Base-by-base conservation (phyloP, 306 rosid genomes). In the Fragaria ananassa region DNA sequence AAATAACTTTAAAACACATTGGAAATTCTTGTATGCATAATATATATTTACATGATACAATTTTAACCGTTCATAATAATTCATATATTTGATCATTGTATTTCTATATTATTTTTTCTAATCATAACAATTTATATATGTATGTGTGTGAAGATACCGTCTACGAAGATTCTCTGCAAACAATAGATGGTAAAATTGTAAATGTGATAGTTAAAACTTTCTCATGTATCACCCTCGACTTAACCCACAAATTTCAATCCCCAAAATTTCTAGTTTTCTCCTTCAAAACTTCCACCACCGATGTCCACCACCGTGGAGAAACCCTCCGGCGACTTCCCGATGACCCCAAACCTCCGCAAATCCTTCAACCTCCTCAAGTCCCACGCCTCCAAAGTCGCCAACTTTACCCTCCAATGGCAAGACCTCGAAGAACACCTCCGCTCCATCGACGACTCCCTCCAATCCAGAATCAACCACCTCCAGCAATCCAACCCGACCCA, bases 381-480 rank as follows among this genome's bases (percentile, higher is more conserved):
- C 44, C 86, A 82, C 68, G 82, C 84, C 21, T 65, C 88, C 60
- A 58, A 80, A 53, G 82, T 85, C 18, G 84, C 88, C 84, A 72
- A 78, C 51, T 82, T 82, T 58, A 76, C 84, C 62, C 86, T 85
- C 80, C 82, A 79, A 56, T 79, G 86, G 86, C 88, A 85, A 75
- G 86, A 79, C 57, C 81, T 85, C 35, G 82, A 76, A 45, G 86
- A 82, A 17, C 78, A 85, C 82, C 72, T 81, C 58, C 34, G 41
- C 60, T 79, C 61, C 76, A 75, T 85, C 77, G 60, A 76, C 70
- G 44, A 54, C 9, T 76, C 80, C 15, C 76, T 83, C 21, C 78
- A 76, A 34, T 46, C 83, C 72, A 68, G 53, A 44, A 65, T 72
- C 44, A 12, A 76, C 61, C 69, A 56, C 23, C 44, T 81, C 13